Conservation (phyloP, 768 basidiomycete genomes). For the Hortiboletus campestris region DNA sequence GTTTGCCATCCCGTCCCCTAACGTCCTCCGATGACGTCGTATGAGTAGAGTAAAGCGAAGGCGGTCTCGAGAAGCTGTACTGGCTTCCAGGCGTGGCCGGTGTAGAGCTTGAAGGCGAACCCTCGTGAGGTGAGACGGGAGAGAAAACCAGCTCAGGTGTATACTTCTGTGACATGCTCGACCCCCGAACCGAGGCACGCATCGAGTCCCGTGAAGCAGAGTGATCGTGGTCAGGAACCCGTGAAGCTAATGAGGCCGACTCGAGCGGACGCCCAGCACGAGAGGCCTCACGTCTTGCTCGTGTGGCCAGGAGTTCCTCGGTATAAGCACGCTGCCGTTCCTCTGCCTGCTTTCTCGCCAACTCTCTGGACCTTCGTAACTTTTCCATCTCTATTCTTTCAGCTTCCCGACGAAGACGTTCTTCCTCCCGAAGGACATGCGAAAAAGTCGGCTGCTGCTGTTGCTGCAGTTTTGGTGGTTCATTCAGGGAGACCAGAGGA, state of each 20-base stretch:
- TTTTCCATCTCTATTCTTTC: constrained; percentile 49
- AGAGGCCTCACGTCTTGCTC: constrained; percentile 57
- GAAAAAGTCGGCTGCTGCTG: constrained; percentile 3
- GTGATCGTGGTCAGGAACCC: constrained; percentile 33
- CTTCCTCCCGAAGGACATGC: constrained; percentile 38
- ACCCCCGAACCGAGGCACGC: constrained; percentile 19
- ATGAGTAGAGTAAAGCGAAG: constrained; percentile 53
- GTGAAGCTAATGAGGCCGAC: constrained; percentile 19
- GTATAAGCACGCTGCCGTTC: constrained; percentile 53
- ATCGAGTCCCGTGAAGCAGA: constrained; percentile 37
- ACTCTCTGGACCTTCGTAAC: constrained; percentile 43
- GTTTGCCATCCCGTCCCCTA: constrained; percentile 39
- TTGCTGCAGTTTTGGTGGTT: constrained; percentile 3
- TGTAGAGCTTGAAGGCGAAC: constrained; percentile 54
- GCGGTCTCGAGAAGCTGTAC: constrained; percentile 46
- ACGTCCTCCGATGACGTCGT: constrained; percentile 60
- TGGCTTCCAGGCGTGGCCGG: constrained; percentile 37
- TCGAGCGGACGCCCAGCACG: constrained; percentile 43
- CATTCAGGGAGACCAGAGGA: constrained; percentile 16
- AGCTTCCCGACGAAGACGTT: constrained; percentile 44
- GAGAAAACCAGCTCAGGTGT: constrained; percentile 44
- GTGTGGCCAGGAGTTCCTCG: constrained; percentile 60
- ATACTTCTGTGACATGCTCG: constrained; percentile 42
- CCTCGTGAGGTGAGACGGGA: constrained; percentile 35
- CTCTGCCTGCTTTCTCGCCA: constrained; percentile 38